phyloP scores from a whole-genome alignment of 2,329 filamentous ascomycete species.

The Colletotrichum spinosum region DNA sequence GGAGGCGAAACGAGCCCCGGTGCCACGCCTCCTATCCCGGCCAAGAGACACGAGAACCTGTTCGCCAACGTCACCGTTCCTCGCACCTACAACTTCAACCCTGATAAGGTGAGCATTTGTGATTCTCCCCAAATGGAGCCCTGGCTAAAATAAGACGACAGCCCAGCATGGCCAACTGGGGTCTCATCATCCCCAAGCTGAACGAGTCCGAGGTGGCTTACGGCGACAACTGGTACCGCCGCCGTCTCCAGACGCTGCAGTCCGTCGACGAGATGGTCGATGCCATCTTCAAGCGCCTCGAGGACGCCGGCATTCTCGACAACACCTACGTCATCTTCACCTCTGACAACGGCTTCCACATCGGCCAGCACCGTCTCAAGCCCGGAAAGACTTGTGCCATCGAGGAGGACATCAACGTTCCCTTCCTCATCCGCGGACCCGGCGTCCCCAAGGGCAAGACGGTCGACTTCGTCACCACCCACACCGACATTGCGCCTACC shows the following conservation, averaged over 20 bases:
- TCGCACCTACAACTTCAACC: slow-evolving; percentile 74
- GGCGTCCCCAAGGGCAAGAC: slow-evolving; percentile 55
- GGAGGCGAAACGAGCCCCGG: slow-evolving; percentile 29
- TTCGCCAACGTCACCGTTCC: slow-evolving; percentile 72
- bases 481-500: slow-evolving; percentile 73
- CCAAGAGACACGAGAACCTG: slow-evolving; percentile 70
- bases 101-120: slow-evolving; percentile 58
- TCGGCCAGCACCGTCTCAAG: slow-evolving; percentile 68
- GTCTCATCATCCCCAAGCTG: slow-evolving; percentile 54
- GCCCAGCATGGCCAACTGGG: slow-evolving; percentile 59
- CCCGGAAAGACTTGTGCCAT: slow-evolving; percentile 69
- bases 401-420: slow-evolving; percentile 71
- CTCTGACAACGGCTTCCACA: slow-evolving; percentile 71
- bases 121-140: slow-evolving; percentile 8
- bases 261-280: slow-evolving; percentile 67
- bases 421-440: slow-evolving; percentile 67
- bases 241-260: slow-evolving; percentile 63
- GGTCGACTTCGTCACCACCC: slow-evolving; percentile 64
- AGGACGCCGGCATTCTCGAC: slow-evolving; percentile 67
- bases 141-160: slow-evolving; percentile 20
- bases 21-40: slow-evolving; percentile 62
- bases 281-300: slow-evolving; percentile 55
- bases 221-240: slow-evolving; percentile 63
- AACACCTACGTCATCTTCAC: slow-evolving; percentile 71
- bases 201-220: slow-evolving; percentile 55